Percentiles rank a stretch among this genome's conserved stretches.
Evolutionary conservation across 768 basidiomycete genomes (phyloP).

Genomic region (Trametes elegans): DNA sequence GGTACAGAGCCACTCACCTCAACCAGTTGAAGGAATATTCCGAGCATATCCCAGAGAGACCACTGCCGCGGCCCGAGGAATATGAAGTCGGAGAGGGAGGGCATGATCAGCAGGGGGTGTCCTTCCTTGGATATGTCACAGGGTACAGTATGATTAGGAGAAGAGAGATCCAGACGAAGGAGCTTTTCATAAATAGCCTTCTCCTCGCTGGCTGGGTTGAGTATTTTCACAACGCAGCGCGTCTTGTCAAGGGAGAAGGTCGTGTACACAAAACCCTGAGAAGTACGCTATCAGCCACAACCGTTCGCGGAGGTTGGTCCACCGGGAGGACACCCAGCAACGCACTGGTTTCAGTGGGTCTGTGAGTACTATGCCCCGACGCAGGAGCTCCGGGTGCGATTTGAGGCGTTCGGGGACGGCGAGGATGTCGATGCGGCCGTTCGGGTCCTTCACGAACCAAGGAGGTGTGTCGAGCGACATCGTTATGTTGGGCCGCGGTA

Average conservation of each 20-base stretch:
- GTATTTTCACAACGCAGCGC: background rate
- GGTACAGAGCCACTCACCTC: background rate
- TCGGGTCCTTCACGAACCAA: no score
- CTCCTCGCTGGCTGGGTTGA: no score
- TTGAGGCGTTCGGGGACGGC: background rate
- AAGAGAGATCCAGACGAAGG: no score
- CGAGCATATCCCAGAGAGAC: background rate
- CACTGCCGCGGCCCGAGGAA: background rate
- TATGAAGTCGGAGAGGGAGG: background rate
- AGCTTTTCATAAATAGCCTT: no score
- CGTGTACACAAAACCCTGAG: no score
- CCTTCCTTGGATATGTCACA: background rate
- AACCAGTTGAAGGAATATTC: background rate
- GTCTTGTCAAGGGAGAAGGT: background rate
- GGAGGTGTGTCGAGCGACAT: no score
- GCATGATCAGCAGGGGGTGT: background rate
- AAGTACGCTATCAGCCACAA: background rate
- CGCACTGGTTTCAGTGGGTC: background rate
- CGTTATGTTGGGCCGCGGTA: no score
- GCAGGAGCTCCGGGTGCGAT: background rate
- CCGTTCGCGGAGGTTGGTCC: background rate
- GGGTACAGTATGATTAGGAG: no score
- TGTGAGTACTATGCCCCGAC: background rate
- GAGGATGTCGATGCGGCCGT: background rate
- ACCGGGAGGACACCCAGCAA: background rate